Evolutionary conservation across 345 rosid species (phyloP).

Genomic region (Rhodomyrtus tomentosa): DNA sequence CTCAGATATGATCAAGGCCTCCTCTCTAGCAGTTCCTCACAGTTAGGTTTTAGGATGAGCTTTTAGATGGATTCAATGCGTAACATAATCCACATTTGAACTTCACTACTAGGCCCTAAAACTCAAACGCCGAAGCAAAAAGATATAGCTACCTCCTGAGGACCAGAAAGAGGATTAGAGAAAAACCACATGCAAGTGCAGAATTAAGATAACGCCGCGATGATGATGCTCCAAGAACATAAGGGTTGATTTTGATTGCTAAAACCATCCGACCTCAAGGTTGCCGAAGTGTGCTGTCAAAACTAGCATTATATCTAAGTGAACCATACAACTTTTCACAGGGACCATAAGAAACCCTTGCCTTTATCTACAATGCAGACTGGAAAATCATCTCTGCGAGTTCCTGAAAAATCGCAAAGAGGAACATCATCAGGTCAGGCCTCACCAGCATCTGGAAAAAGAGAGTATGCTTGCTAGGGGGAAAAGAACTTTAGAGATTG

Average conservation of each 20-base stretch:
- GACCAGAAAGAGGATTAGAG: neutral
- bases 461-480: neutral
- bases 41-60: neutral
- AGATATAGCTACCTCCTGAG: neutral
- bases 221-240: neutral
- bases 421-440: neutral
- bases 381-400: conserved; percentile 96
- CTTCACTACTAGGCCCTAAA: neutral
- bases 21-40: neutral
- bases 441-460: neutral
- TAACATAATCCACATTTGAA: neutral
- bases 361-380: conserved; percentile 29
- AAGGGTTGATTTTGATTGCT: neutral
- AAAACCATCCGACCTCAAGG: neutral
- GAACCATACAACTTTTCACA: neutral
- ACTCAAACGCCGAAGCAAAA: neutral
- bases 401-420: conserved; percentile 40
- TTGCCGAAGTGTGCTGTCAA: neutral
- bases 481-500: neutral
- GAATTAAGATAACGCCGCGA: neutral
- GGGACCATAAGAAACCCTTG: neutral
- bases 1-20: neutral
- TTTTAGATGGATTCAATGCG: neutral
- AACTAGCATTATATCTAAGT: neutral
- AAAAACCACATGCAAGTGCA: neutral